These are phyloP conservation scores for Candida sakaeoensis DNA, from an alignment of 805 yeast species.

Conservation along the genomic window DNA sequence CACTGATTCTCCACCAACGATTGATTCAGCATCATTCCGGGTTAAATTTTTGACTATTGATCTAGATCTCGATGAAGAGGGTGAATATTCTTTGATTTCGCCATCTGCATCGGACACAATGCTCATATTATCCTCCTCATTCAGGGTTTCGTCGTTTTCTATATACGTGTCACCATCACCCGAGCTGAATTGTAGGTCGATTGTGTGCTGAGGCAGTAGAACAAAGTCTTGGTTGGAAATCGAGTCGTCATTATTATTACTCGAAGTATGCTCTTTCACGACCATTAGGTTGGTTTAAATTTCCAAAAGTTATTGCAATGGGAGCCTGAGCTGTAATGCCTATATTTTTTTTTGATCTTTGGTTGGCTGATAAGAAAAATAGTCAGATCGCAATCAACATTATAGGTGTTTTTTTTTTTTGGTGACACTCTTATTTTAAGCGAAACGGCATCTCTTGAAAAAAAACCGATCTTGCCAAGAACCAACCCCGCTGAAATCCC, in stretches of 20 bases:
- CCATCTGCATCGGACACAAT: neutral
- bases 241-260: no score
- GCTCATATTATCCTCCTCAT: conserved; percentile 7
- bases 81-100: neutral
- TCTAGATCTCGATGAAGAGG: neutral
- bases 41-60: conserved; percentile 14
- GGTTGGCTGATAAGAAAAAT: neutral
- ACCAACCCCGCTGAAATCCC: no score
- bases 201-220: conserved; percentile 11
- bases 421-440: neutral
- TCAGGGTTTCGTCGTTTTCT: conserved; percentile 10
- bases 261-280: no score
- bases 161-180: conserved; percentile 2
- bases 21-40: conserved; percentile 38
- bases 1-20: conserved; percentile 47
- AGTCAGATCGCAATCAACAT: neutral
- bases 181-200: conserved; percentile 1
- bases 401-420: no score
- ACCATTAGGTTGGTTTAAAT: neutral
- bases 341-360: no score
- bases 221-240: neutral
- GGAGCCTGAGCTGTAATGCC: no score
- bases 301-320: no score
- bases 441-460: no score
- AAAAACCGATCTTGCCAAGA: neutral